phyloP scores from a whole-genome alignment of 1,139 yeast species.

The Pichia sp. region DNA sequence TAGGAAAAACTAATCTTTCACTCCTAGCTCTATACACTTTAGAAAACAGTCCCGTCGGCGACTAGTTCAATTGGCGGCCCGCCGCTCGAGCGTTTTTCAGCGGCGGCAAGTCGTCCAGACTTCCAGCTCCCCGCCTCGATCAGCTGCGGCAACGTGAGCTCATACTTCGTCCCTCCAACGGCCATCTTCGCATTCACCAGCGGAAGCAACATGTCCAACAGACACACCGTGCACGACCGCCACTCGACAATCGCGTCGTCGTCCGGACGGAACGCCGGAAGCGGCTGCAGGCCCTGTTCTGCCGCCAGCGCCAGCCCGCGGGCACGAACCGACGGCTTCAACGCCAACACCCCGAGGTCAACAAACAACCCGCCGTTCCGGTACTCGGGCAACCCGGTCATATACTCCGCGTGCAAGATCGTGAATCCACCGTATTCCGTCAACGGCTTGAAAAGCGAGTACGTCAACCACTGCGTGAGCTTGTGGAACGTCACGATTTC shows the following conservation, averaged over 20 bases:
- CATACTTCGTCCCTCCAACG: constrained; percentile 29
- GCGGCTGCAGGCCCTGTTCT: constrained; percentile 25
- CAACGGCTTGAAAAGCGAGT: constrained; percentile 51
- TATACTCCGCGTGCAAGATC: constrained; percentile 37
- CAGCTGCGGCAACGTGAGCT: constrained; percentile 46
- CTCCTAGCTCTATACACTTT: neutral
- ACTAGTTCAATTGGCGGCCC: constrained; percentile 57
- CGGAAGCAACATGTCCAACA: constrained; percentile 47
- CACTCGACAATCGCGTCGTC: constrained; percentile 61
- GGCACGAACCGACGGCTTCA: constrained; percentile 37
- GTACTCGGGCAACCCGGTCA: constrained; percentile 61
- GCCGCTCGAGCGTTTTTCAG: constrained; percentile 39
- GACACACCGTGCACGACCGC: constrained; percentile 54
- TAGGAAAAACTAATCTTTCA: neutral
- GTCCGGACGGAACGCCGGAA: constrained; percentile 49
- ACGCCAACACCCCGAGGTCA: constrained; percentile 45
- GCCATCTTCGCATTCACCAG: constrained; percentile 41
- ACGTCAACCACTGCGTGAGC: constrained; percentile 59
- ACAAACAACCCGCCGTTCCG: constrained; percentile 58
- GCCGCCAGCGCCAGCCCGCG: constrained; percentile 35
- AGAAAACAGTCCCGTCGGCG: constrained; percentile 57
- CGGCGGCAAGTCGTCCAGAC: constrained; percentile 55
- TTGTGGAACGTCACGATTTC: constrained; percentile 55
- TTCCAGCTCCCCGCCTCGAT: constrained; percentile 66
- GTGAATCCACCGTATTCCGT: constrained; percentile 40